phyloP scores from a whole-genome alignment of 1,139 yeast species.

The Taphrina sp. region DNA sequence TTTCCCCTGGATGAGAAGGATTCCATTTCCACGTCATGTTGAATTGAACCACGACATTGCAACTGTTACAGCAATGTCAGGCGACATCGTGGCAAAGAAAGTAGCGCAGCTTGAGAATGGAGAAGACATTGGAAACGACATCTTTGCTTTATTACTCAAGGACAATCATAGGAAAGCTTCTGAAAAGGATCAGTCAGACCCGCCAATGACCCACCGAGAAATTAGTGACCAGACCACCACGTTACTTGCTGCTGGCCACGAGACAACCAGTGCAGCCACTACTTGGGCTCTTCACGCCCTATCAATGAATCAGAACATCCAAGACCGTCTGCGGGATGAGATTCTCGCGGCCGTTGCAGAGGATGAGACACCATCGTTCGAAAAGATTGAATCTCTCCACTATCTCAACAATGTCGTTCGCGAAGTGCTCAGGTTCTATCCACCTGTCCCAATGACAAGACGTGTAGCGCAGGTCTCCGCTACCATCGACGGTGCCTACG shows the following conservation, averaged over 20 bases:
- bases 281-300: slow-evolving; percentile 36
- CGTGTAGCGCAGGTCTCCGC: slow-evolving; percentile 42
- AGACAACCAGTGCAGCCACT: slow-evolving; percentile 36
- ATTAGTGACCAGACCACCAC: slow-evolving; percentile 35
- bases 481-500: slow-evolving; percentile 22
- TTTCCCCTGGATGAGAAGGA: slow-evolving; percentile 16
- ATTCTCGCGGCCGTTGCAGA: slow-evolving; percentile 32
- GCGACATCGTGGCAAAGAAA: slow-evolving; percentile 2
- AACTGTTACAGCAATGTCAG: neutral
- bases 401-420: slow-evolving; percentile 40
- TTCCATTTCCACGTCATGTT: slow-evolving; percentile 25
- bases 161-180: slow-evolving; percentile 35
- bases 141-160: slow-evolving; percentile 34
- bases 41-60: slow-evolving; percentile 18
- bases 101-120: slow-evolving; percentile 2
- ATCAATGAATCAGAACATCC: slow-evolving; percentile 33
- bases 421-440: slow-evolving; percentile 41
- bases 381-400: slow-evolving; percentile 33
- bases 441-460: slow-evolving; percentile 42
- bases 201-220: slow-evolving; percentile 34
- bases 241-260: slow-evolving; percentile 38
- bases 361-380: slow-evolving; percentile 28
- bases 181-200: slow-evolving; percentile 34
- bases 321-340: slow-evolving; percentile 35
- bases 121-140: slow-evolving; percentile 31